Conservation (phyloP, 2,329 filamentous ascomycete genomes). For the Byssothecium circinans region DNA sequence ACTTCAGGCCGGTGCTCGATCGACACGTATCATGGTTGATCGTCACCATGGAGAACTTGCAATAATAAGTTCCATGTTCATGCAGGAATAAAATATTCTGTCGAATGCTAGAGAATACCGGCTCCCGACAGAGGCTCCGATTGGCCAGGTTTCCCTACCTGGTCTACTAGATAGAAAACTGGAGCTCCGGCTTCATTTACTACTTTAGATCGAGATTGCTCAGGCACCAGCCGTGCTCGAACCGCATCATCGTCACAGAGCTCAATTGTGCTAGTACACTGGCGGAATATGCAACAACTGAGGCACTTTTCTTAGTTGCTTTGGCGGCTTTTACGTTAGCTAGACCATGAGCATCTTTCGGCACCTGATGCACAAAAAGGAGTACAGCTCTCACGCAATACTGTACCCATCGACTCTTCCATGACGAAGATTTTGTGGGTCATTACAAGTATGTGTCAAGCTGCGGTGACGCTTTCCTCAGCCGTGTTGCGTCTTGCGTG, state of each 20-base stretch:
- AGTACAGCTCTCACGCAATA: not conserved
- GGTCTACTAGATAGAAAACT: slow-evolving; percentile 20
- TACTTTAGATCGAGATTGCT: slow-evolving; percentile 8
- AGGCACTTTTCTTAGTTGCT: slow-evolving; percentile 16
- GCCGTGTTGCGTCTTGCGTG: too few species aligned
- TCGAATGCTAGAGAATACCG: slow-evolving; percentile 20
- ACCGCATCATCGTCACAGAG: not conserved
- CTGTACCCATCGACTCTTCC: not conserved
- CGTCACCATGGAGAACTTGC: slow-evolving; percentile 14
- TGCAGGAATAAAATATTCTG: slow-evolving; percentile 5
- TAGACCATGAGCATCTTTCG: slow-evolving; percentile 16
- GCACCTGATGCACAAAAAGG: slow-evolving; percentile 14
- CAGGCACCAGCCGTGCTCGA: slow-evolving; percentile 1
- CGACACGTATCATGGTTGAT: slow-evolving; percentile 26
- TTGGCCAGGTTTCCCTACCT: slow-evolving; percentile 21
- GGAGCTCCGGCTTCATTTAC: slow-evolving; percentile 19
- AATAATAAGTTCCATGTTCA: slow-evolving; percentile 18
- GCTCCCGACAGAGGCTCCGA: slow-evolving; percentile 11
- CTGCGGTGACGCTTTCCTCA: too few species aligned
- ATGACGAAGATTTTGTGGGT: not conserved
- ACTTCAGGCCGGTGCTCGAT: slow-evolving; percentile 1
- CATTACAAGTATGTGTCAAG: not conserved
- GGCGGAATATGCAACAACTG: slow-evolving; percentile 20
- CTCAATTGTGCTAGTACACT: slow-evolving; percentile 4
- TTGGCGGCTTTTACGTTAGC: slow-evolving; percentile 25